Conservation (phyloP, 2,329 filamentous ascomycete species). For the Phialophora verrucosa region DNA sequence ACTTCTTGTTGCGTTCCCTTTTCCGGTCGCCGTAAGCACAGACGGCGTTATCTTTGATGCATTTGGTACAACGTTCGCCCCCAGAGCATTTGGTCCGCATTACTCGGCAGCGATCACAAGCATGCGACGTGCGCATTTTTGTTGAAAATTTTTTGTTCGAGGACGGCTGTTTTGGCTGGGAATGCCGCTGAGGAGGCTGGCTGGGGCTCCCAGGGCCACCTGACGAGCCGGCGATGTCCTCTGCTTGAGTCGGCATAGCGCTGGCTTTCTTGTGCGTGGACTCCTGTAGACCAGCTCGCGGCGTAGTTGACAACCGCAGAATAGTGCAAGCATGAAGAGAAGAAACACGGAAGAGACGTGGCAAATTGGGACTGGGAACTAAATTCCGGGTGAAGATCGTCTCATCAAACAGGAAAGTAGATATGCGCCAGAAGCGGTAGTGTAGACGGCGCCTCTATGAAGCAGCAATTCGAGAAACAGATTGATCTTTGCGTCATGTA, state of each 20-base stretch:
- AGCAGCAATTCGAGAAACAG: not conserved
- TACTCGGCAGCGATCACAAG: slow-evolving; percentile 34
- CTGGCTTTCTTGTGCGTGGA: not conserved
- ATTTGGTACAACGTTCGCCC: slow-evolving; percentile 35
- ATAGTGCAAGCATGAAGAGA: not conserved
- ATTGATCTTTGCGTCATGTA: not conserved
- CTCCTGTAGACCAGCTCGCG: not conserved
- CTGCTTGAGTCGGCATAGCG: not conserved
- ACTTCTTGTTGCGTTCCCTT: slow-evolving; percentile 38
- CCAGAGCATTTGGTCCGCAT: slow-evolving; percentile 37
- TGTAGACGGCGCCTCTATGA: not conserved
- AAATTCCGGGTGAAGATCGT: not conserved
- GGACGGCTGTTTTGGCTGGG: not conserved
- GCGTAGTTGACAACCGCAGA: not conserved
- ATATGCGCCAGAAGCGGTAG: not conserved
- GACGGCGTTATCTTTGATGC: slow-evolving; percentile 31
- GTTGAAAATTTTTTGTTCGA: not conserved
- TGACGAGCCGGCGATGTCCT: not conserved
- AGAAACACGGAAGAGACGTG: not conserved
- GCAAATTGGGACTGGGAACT: not conserved
- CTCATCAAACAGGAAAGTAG: not conserved
- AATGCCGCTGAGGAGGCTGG: slow-evolving; percentile 1
- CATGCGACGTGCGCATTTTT: slow-evolving; percentile 31
- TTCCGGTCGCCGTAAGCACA: slow-evolving; percentile 37
- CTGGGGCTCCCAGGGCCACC: not conserved